Evolutionary conservation across 495 filamentous ascomycete species (phyloP).

Genomic region (Mytilinidion resinicola): DNA sequence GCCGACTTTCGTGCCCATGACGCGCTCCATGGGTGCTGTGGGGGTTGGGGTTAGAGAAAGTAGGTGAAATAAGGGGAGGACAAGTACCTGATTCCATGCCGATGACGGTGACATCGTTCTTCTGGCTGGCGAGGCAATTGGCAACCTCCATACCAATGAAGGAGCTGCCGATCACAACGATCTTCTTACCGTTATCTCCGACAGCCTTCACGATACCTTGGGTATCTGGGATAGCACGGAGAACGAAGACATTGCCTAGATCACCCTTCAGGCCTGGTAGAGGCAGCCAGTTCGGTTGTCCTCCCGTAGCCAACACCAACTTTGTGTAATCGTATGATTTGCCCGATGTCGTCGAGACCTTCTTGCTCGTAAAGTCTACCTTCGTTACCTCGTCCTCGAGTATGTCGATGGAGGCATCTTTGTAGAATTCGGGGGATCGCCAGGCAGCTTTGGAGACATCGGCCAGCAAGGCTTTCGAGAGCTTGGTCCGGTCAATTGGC

Average conservation of each 20-base stretch:
- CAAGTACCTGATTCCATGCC: slow-evolving; percentile 62
- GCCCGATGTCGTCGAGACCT: slow-evolving; percentile 64
- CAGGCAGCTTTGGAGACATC: slow-evolving; percentile 71
- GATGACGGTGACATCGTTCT: slow-evolving; percentile 80
- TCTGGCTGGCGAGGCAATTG: slow-evolving; percentile 63
- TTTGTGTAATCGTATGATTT: slow-evolving; percentile 72
- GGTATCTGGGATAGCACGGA: slow-evolving; percentile 68
- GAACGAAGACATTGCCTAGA: slow-evolving; percentile 75
- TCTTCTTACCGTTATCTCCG: slow-evolving; percentile 80
- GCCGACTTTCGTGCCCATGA: slow-evolving; percentile 79
- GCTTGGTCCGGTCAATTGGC: slow-evolving; percentile 89
- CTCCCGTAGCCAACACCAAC: slow-evolving; percentile 83
- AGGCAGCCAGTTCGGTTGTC: slow-evolving; percentile 68
- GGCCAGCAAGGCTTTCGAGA: slow-evolving; percentile 89
- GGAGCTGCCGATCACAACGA: slow-evolving; percentile 82
- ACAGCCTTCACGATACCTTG: slow-evolving; percentile 69
- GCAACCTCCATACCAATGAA: slow-evolving; percentile 98
- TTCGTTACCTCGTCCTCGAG: slow-evolving; percentile 67
- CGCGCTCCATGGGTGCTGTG: slow-evolving; percentile 71
- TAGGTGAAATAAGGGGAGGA: not conserved
- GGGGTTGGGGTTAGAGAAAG: not conserved
- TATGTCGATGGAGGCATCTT: slow-evolving; percentile 63
- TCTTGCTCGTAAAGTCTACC: slow-evolving; percentile 69
- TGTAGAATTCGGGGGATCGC: slow-evolving; percentile 70
- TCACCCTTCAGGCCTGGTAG: slow-evolving; percentile 75